Evolutionary conservation across 78 protist genomes (phyloP).

Genomic region (Capsaspora owczarzaki): DNA sequence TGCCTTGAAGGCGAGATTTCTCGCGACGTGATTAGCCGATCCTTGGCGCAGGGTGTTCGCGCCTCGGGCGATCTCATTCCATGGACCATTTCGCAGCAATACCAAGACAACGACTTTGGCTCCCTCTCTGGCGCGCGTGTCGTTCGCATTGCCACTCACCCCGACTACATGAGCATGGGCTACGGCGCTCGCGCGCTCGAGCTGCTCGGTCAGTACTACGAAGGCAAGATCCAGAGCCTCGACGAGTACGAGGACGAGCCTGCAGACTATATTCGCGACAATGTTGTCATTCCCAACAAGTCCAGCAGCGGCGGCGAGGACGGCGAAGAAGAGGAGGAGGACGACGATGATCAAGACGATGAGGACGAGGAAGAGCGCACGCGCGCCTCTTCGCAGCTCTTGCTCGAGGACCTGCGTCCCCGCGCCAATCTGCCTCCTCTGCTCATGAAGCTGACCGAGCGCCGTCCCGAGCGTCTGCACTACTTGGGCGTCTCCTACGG

Average conservation of each 20-base stretch:
- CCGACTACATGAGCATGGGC: slow-evolving; percentile 75
- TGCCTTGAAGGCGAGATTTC: slow-evolving; percentile 88
- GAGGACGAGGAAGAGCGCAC: slow-evolving; percentile 35
- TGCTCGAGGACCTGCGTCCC: slow-evolving; percentile 30
- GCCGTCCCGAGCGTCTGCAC: slow-evolving; percentile 67
- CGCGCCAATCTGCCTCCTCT: slow-evolving; percentile 76
- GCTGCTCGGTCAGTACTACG: slow-evolving; percentile 37
- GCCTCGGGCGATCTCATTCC: slow-evolving; percentile 97
- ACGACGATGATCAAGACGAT: no score
- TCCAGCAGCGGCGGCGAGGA: no score
- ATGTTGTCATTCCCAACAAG: no score
- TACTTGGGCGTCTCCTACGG: slow-evolving; percentile 93
- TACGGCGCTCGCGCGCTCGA: slow-evolving; percentile 89
- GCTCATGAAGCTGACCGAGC: slow-evolving; percentile 46
- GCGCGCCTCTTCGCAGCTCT: background rate
- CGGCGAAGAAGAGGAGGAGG: no score
- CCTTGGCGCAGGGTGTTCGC: slow-evolving; percentile 65
- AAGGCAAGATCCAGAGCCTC: background rate
- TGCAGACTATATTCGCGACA: background rate
- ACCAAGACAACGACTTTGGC: slow-evolving; percentile 78
- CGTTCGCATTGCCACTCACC: slow-evolving; percentile 96
- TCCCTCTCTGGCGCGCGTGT: slow-evolving; percentile 91
- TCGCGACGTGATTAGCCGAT: slow-evolving; percentile 23
- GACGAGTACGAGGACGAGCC: background rate
- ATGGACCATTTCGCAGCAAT: slow-evolving; percentile 93